Percentiles rank a stretch among this genome's conserved stretches.
Evolutionary conservation across 768 basidiomycete genomes (phyloP).

Genomic region (Cystoderma amianthinum): DNA sequence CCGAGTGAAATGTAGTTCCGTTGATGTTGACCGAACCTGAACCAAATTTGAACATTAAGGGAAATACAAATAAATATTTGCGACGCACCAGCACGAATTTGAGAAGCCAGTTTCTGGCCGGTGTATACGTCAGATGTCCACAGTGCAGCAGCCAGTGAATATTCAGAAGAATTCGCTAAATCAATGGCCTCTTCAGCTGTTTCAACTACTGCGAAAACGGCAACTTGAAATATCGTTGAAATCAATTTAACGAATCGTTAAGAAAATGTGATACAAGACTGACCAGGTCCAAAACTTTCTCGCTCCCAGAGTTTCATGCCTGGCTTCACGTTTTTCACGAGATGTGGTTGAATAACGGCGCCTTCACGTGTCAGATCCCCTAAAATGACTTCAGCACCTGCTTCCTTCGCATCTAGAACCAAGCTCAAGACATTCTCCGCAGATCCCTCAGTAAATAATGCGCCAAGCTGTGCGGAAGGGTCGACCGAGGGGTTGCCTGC

Average conservation of each 20-base stretch:
- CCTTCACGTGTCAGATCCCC: constrained; percentile 34
- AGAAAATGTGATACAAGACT: constrained; percentile 1
- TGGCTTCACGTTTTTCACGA: constrained; percentile 37
- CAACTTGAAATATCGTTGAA: constrained; percentile 17
- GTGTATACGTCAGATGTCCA: constrained; percentile 42
- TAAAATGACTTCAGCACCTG: constrained; percentile 37
- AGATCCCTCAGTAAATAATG: constrained; percentile 35
- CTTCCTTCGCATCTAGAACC: constrained; percentile 33
- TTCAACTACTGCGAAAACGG: constrained; percentile 36
- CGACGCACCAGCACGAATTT: constrained; percentile 37
- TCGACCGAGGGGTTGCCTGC: constrained; percentile 29
- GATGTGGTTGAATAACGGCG: constrained; percentile 43
- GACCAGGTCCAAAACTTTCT: constrained; percentile 60
- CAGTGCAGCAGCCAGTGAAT: constrained; percentile 41
- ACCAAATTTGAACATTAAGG: background rate
- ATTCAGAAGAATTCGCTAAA: constrained; percentile 47
- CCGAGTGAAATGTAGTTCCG: constrained; percentile 41
- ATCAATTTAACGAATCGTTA: background rate
- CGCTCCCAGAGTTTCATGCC: constrained; percentile 47
- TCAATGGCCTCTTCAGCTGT: constrained; percentile 48
- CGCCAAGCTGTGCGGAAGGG: constrained; percentile 19
- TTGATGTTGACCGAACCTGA: constrained; percentile 50
- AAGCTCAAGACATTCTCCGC: constrained; percentile 38
- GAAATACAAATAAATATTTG: background rate
- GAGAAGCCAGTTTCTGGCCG: constrained; percentile 37